Base-by-base conservation (phyloP, 768 basidiomycete species). In the Auriscalpium orientale region DNA sequence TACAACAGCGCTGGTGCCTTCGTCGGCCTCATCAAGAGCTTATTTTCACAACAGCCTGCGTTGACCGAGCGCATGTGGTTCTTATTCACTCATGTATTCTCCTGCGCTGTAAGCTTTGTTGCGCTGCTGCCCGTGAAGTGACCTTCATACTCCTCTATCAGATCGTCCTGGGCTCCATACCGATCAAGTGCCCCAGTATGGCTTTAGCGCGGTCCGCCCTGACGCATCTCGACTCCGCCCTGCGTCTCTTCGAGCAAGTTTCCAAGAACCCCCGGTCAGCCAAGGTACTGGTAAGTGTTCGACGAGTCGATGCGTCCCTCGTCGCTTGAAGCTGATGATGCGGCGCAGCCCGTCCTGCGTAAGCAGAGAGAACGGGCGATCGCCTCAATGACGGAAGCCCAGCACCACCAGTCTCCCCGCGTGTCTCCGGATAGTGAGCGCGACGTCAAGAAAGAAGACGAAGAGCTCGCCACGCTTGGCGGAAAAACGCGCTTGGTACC, bases 11-110 rank as follows among this genome's bases (percentile, higher is more conserved):
- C 85, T 21, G 83, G 82, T 56, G 76, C 83, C 12, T 85, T 84
- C 64, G 80, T 87, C 33, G 84, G 83, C 13, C 70, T 85, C 60
- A 76, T 84, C 49, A 78, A 80, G 57, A 85, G 82, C 62, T 67
- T 84, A 51, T 82, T 79, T 65, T 82, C 83, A 54, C 84, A 84
- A 62, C 79, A 85, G 55, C 83, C 84, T 21, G 72, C 67, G n/a
- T 69, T 87, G 54, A 83, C 83, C 12, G 83, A 85, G 63, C 76
- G 86, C 40, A 80, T 83, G 79, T 86, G 84, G 82, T 87, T 87
- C 67, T 67, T 84, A 50, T 84, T 85, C 57, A 84, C 83, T 8
- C 84, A 87, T 65, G 83, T 85, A 2, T 87, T 86, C 66, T 87
- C 83, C 5, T 86, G 84, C 64, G 76, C 83, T 37, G 85, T 86